Conservation (phyloP, 164 flowering plant species). For the Berberis thunbergii region DNA sequence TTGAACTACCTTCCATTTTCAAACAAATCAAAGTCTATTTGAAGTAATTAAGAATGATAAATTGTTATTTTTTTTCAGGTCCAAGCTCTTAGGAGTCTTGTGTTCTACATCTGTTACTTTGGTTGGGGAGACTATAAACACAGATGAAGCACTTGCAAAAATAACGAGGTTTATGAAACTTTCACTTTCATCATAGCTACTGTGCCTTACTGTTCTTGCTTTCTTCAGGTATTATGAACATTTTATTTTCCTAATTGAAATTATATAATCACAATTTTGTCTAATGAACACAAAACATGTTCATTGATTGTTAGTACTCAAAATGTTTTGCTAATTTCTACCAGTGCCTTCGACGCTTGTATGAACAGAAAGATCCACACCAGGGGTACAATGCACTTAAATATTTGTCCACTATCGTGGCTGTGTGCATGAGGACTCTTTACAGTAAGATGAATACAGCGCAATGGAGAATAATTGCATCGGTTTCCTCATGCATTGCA, state of each 20-base stretch:
- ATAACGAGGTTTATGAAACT: slow-evolving; percentile 16
- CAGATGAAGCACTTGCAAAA: slow-evolving; percentile 31
- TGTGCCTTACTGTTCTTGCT: slow-evolving; percentile 22
- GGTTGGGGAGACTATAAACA: slow-evolving; percentile 48
- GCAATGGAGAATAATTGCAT: slow-evolving; percentile 43
- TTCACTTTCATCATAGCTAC: slow-evolving; percentile 25
- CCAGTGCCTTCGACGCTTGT: slow-evolving; percentile 62
- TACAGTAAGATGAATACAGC: slow-evolving; percentile 23
- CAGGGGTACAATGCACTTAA: slow-evolving; percentile 25
- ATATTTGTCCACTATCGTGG: slow-evolving; percentile 1
- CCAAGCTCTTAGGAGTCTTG: slow-evolving; percentile 59
- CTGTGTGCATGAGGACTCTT: slow-evolving; percentile 21
- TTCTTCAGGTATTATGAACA: slow-evolving; percentile 18
- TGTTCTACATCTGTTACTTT: slow-evolving; percentile 71
- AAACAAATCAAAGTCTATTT: no score
- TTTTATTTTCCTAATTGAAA: no score
- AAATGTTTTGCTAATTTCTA: slow-evolving; percentile 2
- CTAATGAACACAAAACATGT: background rate
- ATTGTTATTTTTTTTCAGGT: slow-evolving; percentile 11
- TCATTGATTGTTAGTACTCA: background rate
- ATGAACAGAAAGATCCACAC: slow-evolving; percentile 48
- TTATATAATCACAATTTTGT: background rate
- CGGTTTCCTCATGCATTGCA: slow-evolving; percentile 43
- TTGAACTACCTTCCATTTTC: no score
- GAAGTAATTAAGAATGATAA: no score